phyloP scores from a whole-genome alignment of 148 eudicot species.

The Silene conica region DNA sequence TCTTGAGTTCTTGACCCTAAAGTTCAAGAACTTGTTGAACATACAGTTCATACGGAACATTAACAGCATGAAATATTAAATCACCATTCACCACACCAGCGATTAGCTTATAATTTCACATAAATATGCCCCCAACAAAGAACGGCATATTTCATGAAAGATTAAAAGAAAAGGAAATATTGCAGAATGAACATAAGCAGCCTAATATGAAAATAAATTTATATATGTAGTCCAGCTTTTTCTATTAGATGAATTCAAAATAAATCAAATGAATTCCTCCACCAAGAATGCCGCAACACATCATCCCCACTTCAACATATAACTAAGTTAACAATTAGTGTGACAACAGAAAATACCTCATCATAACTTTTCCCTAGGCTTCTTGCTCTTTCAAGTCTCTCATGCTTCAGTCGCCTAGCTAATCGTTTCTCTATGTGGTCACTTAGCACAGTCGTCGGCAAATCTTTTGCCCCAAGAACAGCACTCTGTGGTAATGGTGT shows the following conservation, averaged over 20 bases:
- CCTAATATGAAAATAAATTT: not conserved
- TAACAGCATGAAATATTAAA: not conserved
- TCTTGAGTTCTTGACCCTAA: not conserved
- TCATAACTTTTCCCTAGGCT: slow-evolving; percentile 66
- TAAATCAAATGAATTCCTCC: not conserved
- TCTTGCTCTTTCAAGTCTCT: slow-evolving; percentile 78
- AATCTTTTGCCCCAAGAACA: slow-evolving; percentile 96
- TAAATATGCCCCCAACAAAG: not conserved
- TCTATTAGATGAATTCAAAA: not conserved
- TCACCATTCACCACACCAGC: not conserved
- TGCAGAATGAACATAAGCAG: not conserved
- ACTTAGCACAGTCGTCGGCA: slow-evolving; percentile 85
- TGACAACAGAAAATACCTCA: slow-evolving; percentile 53
- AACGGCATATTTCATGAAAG: not conserved
- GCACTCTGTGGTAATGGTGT: slow-evolving; percentile 90
- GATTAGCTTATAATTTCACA: not conserved
- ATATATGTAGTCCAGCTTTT: not conserved
- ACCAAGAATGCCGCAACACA: not conserved
- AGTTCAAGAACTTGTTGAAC: not conserved
- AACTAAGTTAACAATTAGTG: not conserved
- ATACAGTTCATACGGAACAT: not conserved
- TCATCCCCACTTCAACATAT: not conserved
- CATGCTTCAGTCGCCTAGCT: slow-evolving; percentile 52
- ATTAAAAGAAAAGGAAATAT: not conserved
- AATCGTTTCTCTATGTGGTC: slow-evolving; percentile 90